These are phyloP conservation scores for Irineochytrium annulatum DNA, from an alignment of 192 early-diverging fungal species.

Conservation along the genomic window DNA sequence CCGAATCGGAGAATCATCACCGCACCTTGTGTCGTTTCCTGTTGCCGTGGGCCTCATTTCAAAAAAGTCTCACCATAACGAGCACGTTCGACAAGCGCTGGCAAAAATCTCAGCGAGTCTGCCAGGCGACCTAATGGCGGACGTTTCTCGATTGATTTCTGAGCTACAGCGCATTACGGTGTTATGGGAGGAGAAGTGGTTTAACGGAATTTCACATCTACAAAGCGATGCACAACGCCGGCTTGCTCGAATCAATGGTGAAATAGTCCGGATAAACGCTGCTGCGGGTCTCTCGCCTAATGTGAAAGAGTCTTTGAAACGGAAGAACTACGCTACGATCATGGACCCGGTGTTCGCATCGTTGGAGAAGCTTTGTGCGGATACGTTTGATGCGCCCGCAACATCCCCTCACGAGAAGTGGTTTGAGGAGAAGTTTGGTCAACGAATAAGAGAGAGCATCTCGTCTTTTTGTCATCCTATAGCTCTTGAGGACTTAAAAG, in stretches of 20 bases:
- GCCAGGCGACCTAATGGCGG: too few relatives aligned
- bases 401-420: constrained; percentile 62
- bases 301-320: constrained; percentile 42
- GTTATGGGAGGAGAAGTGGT: constrained; percentile 78
- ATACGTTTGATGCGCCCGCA: constrained; percentile 31
- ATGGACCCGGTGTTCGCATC: constrained; percentile 54
- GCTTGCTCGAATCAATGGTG: constrained; percentile 52
- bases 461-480: constrained; percentile 37
- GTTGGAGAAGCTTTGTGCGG: constrained; percentile 51
- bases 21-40: too few relatives aligned
- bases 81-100: too few relatives aligned
- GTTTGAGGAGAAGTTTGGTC: constrained; percentile 56
- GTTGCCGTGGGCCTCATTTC: too few relatives aligned
- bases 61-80: too few relatives aligned
- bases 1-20: too few relatives aligned
- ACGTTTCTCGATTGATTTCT: constrained; percentile 38
- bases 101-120: too few relatives aligned
- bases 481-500: constrained; percentile 39
- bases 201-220: constrained; percentile 59
- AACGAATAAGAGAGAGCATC: constrained; percentile 53
- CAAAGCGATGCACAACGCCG: constrained; percentile 53
- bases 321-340: constrained; percentile 48
- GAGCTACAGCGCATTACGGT: constrained; percentile 69
- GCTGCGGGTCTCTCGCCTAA: constrained; percentile 29
- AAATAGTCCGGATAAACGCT: constrained; percentile 48